A percentile compares a stretch with the other conserved stretches of the same genome.
phyloP scores from a whole-genome alignment of 805 yeast genomes.

The Candida silvatica region DNA sequence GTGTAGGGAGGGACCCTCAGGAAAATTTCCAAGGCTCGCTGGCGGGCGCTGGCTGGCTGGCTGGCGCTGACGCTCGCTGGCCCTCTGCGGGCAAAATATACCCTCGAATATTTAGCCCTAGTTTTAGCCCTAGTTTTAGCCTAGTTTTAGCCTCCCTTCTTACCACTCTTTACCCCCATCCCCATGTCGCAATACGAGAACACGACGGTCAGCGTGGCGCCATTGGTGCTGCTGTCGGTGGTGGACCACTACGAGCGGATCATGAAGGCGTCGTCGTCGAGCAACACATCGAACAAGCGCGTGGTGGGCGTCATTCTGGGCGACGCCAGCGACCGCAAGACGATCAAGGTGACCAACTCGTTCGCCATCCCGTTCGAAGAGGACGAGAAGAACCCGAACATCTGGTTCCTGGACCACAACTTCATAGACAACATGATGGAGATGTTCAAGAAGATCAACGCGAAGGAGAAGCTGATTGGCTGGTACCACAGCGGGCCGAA shows the following conservation, averaged over 20 bases:
- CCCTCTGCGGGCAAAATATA: no score
- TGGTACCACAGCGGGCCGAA: conserved; percentile 99
- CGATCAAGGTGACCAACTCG: conserved; percentile 76
- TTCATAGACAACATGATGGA: conserved; percentile 94
- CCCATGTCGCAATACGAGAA: conserved; percentile 13
- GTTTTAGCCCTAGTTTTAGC: no score
- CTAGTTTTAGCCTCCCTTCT: background rate
- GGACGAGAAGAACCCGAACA: conserved; percentile 82
- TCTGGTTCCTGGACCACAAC: conserved; percentile 97
- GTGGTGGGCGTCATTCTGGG: conserved; percentile 95
- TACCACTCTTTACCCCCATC: background rate
- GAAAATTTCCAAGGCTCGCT: no score
- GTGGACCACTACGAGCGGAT: conserved; percentile 93
- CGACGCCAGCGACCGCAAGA: conserved; percentile 39
- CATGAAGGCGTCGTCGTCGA: conserved; percentile 29
- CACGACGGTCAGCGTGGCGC: conserved; percentile 84
- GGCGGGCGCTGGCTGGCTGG: no score
- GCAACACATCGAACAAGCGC: conserved; percentile 44
- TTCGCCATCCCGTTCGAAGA: conserved; percentile 98
- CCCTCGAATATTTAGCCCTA: no score
- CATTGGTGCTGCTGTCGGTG: conserved; percentile 85
- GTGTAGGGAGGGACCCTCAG: no score
- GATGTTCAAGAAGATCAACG: conserved; percentile 96
- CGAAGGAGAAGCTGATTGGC: conserved; percentile 93
- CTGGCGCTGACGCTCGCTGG: no score